Percentiles rank a stretch among this genome's conserved stretches.
Evolutionary conservation across 2,329 filamentous ascomycete genomes (phyloP).

Genomic region (Hymenoscyphus occultus): DNA sequence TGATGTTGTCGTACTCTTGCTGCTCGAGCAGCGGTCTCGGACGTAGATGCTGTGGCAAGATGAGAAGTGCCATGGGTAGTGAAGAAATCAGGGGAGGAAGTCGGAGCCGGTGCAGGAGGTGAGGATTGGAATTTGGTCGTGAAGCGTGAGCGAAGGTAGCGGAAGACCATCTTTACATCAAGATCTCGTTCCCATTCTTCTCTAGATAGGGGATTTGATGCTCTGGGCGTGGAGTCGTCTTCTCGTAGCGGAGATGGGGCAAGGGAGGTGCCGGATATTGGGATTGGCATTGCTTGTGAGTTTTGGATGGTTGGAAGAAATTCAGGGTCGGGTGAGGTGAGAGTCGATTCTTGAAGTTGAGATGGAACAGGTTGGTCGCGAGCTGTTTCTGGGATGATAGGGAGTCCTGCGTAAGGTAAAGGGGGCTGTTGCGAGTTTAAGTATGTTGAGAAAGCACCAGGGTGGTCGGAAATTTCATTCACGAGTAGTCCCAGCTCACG

Average conservation of each 20-base stretch:
- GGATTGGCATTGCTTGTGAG: slow-evolving; percentile 27
- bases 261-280: slow-evolving; percentile 17
- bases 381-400: slow-evolving; percentile 56
- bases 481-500: slow-evolving; percentile 82
- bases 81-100: slow-evolving; percentile 31
- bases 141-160: slow-evolving; percentile 77
- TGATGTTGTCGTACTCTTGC: slow-evolving; percentile 87
- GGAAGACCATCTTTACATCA: slow-evolving; percentile 88
- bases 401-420: slow-evolving; percentile 75
- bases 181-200: slow-evolving; percentile 84
- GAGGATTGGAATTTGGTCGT: slow-evolving; percentile 42
- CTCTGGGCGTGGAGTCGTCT: slow-evolving; percentile 28
- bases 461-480: slow-evolving; percentile 78
- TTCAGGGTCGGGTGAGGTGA: slow-evolving; percentile 20
- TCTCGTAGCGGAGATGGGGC: slow-evolving; percentile 13
- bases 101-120: slow-evolving; percentile 37
- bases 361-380: slow-evolving; percentile 27
- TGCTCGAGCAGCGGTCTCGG: slow-evolving; percentile 71
- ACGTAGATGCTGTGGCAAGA: slow-evolving; percentile 49
- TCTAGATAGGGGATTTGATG: slow-evolving; percentile 17
- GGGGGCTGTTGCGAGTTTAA: slow-evolving; percentile 60
- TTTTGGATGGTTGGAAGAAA: slow-evolving; percentile 32
- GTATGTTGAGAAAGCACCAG: slow-evolving; percentile 86
- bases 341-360: slow-evolving; percentile 11
- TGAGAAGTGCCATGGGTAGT: slow-evolving; percentile 42